Percentiles rank a stretch among this genome's conserved stretches.
Conservation (phyloP, 257 asterid species). For the Petunia axillaris region DNA sequence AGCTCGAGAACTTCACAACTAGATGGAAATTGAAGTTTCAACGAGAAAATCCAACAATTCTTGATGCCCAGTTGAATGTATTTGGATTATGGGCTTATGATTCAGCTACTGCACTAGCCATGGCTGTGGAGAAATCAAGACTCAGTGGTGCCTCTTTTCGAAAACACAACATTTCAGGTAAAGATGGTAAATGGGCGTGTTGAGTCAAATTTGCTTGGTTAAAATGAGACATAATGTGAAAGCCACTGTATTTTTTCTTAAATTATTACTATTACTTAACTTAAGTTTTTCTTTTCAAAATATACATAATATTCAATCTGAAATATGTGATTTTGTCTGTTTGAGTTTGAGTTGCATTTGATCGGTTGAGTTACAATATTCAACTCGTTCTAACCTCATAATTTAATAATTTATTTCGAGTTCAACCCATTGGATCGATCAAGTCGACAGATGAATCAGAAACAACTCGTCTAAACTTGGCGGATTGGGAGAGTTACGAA, state of each 20-base stretch:
- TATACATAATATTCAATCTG: not conserved
- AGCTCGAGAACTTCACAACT: conserved; percentile 34
- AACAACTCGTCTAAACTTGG: not conserved
- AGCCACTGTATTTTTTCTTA: not conserved
- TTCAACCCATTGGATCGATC: not conserved
- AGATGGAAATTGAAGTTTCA: conserved; percentile 41
- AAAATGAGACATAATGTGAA: not conserved
- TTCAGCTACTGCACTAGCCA: conserved; percentile 52
- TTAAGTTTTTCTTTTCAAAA: not conserved
- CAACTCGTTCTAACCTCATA: not conserved
- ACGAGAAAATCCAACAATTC: conserved; percentile 23
- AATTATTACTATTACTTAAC: not conserved
- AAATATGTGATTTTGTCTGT: not conserved
- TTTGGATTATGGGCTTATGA: conserved; percentile 62
- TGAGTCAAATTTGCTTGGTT: not conserved
- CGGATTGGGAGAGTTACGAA: not conserved
- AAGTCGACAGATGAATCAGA: not conserved
- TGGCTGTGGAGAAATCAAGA: conserved; percentile 48
- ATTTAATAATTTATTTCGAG: not conserved
- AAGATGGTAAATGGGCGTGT: not conserved
- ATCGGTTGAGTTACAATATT: not conserved
- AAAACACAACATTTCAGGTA: conserved; percentile 31
- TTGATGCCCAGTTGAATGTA: conserved; percentile 28
- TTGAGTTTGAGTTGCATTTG: not conserved
- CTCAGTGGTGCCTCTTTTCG: conserved; percentile 20